Percentiles rank a stretch among this genome's conserved stretches.
Conservation (phyloP, 2,329 filamentous ascomycete species). For the Mycocentrospora acerina region DNA sequence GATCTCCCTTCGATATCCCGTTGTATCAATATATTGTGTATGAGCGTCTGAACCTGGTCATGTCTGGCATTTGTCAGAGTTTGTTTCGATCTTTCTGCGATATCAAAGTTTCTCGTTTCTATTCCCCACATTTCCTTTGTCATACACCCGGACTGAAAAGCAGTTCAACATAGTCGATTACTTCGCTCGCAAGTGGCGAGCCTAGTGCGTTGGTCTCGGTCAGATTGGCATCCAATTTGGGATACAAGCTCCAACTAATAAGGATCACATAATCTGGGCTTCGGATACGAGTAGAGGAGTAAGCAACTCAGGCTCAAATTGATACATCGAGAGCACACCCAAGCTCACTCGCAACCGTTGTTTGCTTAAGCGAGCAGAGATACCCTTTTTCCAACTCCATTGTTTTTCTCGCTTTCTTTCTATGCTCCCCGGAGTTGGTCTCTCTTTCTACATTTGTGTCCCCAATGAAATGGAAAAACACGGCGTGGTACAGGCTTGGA, state of each 20-base stretch:
- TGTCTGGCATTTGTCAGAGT: conserved; percentile 42
- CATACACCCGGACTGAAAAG: conserved; percentile 12
- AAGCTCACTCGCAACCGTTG: conserved; percentile 37
- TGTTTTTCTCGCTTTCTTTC: conserved; percentile 14
- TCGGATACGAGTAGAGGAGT: conserved; percentile 24
- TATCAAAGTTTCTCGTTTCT: conserved; percentile 34
- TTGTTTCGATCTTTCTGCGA: conserved; percentile 33
- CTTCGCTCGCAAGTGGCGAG: not conserved
- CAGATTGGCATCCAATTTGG: conserved; percentile 21
- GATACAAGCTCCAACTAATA: conserved; percentile 37
- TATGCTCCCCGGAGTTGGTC: conserved; percentile 4
- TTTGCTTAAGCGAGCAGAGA: conserved; percentile 40
- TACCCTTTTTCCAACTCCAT: conserved; percentile 32
- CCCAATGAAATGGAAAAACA: conserved; percentile 18
- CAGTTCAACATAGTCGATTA: too few relatives aligned
- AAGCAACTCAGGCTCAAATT: conserved; percentile 39
- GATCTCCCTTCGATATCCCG: conserved; percentile 22
- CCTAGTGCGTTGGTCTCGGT: conserved; percentile 17
- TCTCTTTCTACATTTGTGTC: conserved; percentile 15
- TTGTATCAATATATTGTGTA: conserved; percentile 43
- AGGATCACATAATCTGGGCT: conserved; percentile 23
- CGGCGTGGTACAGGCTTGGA: conserved; percentile 17
- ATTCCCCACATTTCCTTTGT: conserved; percentile 41
- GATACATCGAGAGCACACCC: conserved; percentile 31
- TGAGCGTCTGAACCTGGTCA: conserved; percentile 44